These are phyloP conservation scores for Pochonia chlamydosporia DNA, from an alignment of 2,329 filamentous ascomycete species.

Conservation along the genomic window DNA sequence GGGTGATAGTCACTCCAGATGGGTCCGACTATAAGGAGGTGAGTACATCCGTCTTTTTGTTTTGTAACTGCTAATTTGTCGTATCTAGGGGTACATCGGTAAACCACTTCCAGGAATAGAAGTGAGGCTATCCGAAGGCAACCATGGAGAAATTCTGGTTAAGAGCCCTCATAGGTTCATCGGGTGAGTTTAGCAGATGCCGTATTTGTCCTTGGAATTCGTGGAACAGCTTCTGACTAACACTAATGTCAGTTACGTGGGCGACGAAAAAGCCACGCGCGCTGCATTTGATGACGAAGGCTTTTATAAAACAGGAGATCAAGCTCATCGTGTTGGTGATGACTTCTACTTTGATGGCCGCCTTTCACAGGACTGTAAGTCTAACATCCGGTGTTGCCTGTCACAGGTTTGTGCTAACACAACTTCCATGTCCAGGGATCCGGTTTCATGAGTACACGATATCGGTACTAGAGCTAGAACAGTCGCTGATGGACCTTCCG, in stretches of 20 bases:
- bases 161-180: background rate
- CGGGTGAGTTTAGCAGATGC: background rate
- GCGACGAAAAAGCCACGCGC: background rate
- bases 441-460: constrained; percentile 1
- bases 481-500: background rate
- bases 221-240: background rate
- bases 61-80: background rate
- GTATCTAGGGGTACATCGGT: background rate
- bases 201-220: background rate
- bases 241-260: background rate
- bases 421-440: background rate
- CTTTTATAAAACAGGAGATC: constrained; percentile 1
- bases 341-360: background rate
- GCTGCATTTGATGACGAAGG: background rate
- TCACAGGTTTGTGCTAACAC: background rate
- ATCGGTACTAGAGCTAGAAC: background rate
- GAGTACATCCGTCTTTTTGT: background rate
- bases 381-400: background rate
- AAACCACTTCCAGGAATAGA: background rate
- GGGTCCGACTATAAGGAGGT: background rate
- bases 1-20: background rate
- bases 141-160: background rate
- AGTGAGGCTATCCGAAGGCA: background rate
- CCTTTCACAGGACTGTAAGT: background rate
- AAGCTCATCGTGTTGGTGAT: background rate